Evolutionary conservation across 1,284 basidiomycete genomes (phyloP), one percentile per base, ranked within the genome.

Genomic region (Ceratobasidium sp.): DNA sequence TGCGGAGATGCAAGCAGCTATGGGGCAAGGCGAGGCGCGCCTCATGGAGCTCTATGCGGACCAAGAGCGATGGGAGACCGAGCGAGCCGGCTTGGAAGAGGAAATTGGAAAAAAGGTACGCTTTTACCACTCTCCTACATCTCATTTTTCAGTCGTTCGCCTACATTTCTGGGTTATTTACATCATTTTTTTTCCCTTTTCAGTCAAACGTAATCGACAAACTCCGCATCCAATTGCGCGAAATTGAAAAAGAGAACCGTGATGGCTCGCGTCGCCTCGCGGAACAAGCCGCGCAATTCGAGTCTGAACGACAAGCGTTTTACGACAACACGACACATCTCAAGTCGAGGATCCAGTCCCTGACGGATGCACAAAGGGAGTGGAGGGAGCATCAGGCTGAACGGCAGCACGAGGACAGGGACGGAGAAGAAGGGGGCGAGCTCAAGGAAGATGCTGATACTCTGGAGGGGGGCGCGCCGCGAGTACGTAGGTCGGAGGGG

Each of bases 251-350:
- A 80, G 92, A 94, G 81, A 93, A 91, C 79, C 84, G 92, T 73
- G 92, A 94, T 76, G 58, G 91, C 43, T 88, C 90, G 73, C 86
- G 91, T 74, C 85, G 92, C 76, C 93, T 94, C 79, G 92, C 93
- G 74, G 92, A 93, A 79, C 77, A 94, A 91, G 91, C 89, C 28
- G 82, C 87, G 26, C 91, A 90, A 6, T 94, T 93, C 78, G 92
- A 94, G 79, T 91, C 92, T 13, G 92, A 94, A 80, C 88, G 92
- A 54, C 92, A 94, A 80, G 87, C 92, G 16, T 91, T 93, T 79
- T 94, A 93, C 78, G 92, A 94, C 81, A 93, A 92, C 78, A 92
- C 94, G 77, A 91, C 93, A 79, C 92, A 94, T 81, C 87, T 94
- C 71, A 94, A 93, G 81, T 94, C 92, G 54, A 91, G 92, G 73